Percentiles rank a stretch among this genome's conserved stretches.
Conservation (phyloP, 1,139 yeast species). For the Scheffersomyces segobiensis region DNA sequence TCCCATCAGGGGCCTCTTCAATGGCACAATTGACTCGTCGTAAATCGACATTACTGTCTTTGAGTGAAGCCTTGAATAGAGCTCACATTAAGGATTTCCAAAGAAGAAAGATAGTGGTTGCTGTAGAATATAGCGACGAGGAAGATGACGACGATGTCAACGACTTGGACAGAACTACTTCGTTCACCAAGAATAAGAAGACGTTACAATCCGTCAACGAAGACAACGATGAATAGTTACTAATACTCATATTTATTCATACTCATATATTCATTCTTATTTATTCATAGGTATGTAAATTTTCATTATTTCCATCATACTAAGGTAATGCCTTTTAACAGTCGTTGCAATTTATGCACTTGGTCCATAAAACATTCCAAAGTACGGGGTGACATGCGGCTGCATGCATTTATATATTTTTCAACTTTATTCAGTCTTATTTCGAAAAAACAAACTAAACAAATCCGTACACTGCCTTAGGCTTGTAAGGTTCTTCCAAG, state of each 20-base stretch:
- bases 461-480: constrained; percentile 5
- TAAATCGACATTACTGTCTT: constrained; percentile 38
- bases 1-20: constrained; percentile 5
- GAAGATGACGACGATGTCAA: constrained; percentile 44
- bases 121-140: constrained; percentile 38
- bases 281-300: neutral
- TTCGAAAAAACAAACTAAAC: neutral
- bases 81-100: constrained; percentile 93
- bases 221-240: neutral
- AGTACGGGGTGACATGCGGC: neutral
- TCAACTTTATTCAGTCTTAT: neutral
- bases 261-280: neutral
- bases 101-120: constrained; percentile 46
- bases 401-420: neutral
- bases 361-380: neutral
- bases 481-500: constrained; percentile 50
- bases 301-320: too few species aligned
- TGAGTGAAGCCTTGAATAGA: constrained; percentile 64
- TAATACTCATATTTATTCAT: neutral
- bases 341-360: too few species aligned
- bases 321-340: too few species aligned
- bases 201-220: neutral
- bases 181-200: neutral
- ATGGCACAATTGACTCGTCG: constrained; percentile 21
- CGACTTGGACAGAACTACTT: constrained; percentile 14